These are phyloP conservation scores for Piper betle DNA, from an alignment of 164 flowering plant genomes.

Conservation along the genomic window DNA sequence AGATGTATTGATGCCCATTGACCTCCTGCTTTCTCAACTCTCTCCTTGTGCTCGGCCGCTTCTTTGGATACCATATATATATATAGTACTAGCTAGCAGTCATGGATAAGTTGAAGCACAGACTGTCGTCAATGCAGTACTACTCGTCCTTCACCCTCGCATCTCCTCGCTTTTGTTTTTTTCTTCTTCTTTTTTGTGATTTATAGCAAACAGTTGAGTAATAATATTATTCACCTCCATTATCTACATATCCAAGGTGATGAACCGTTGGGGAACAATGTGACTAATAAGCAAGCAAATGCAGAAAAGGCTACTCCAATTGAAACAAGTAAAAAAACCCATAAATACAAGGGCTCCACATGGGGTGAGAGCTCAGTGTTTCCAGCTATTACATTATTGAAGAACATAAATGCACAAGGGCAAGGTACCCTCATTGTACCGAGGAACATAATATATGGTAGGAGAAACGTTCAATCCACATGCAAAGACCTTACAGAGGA, in stretches of 20 bases:
- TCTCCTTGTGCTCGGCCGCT: background rate
- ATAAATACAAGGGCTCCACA: background rate
- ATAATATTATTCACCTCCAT: too few species aligned
- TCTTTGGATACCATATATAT: background rate
- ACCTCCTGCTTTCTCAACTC: background rate
- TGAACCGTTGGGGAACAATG: background rate
- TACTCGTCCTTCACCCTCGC: too few species aligned
- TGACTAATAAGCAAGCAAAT: background rate
- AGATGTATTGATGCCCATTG: background rate
- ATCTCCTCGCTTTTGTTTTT: too few species aligned
- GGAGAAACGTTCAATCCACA: background rate
- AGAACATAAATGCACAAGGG: background rate
- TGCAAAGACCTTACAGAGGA: background rate
- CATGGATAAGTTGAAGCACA: background rate
- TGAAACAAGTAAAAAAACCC: background rate
- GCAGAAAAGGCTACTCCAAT: background rate
- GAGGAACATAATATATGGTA: background rate
- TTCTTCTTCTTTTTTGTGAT: too few species aligned
- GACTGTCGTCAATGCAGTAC: background rate
- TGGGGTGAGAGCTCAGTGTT: background rate
- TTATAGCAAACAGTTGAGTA: too few species aligned
- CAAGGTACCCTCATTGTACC: background rate
- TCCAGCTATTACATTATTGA: background rate
- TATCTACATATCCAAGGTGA: too few species aligned
- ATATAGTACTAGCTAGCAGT: background rate